These are phyloP conservation scores for Amylocystis lapponica DNA, from an alignment of 768 basidiomycete species.

Conservation along the genomic window DNA sequence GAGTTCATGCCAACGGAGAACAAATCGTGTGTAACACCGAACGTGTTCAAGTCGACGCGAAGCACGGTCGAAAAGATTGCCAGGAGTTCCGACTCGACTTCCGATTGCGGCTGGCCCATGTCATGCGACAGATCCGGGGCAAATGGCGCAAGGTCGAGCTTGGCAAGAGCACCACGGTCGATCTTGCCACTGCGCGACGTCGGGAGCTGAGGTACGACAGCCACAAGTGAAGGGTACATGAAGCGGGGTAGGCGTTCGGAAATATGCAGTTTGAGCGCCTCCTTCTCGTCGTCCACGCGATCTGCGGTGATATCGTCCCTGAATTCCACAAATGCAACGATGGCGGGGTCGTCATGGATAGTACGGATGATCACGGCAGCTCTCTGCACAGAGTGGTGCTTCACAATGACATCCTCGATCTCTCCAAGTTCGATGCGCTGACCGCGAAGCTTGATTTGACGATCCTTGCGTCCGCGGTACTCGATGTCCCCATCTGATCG, in stretches of 20 bases:
- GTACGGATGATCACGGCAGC: slow-evolving; percentile 22
- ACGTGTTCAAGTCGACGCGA: slow-evolving; percentile 16
- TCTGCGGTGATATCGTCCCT: slow-evolving; percentile 12
- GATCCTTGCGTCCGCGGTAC: slow-evolving; percentile 28
- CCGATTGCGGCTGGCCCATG: slow-evolving; percentile 20
- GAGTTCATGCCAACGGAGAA: slow-evolving; percentile 27
- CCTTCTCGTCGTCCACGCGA: slow-evolving; percentile 5
- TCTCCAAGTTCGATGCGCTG: slow-evolving; percentile 30
- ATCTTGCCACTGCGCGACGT: slow-evolving; percentile 24
- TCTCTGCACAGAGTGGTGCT: slow-evolving; percentile 16
- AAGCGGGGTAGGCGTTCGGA: slow-evolving; percentile 26
- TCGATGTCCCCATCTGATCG: slow-evolving; percentile 24
- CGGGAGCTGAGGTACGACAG: slow-evolving; percentile 19
- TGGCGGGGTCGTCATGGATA: slow-evolving; percentile 23
- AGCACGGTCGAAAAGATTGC: slow-evolving; percentile 20
- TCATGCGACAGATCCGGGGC: slow-evolving; percentile 15
- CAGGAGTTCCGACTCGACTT: slow-evolving; percentile 23
- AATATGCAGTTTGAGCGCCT: slow-evolving; percentile 19
- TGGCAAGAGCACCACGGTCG: slow-evolving; percentile 22
- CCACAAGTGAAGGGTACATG: slow-evolving; percentile 27
- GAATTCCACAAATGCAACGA: slow-evolving; percentile 26
- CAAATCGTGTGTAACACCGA: slow-evolving; percentile 24
- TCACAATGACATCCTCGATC: slow-evolving; percentile 26
- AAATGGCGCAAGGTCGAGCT: slow-evolving; percentile 21
- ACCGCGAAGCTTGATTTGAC: slow-evolving; percentile 30